Evolutionary conservation across 306 rosid species (phyloP).

Genomic region (Ormosia semicastrata): DNA sequence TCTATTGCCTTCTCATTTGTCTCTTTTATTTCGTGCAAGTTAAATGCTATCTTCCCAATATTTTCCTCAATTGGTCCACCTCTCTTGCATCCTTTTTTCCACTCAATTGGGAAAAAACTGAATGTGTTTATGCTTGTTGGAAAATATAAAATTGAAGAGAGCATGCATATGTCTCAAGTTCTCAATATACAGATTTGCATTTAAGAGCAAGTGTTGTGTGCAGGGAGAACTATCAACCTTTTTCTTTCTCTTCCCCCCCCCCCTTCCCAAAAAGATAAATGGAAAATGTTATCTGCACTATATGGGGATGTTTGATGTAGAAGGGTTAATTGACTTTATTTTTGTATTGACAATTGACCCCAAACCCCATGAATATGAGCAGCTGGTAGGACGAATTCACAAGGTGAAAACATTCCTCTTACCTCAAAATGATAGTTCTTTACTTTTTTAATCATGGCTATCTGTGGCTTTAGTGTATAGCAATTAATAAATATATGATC

Average conservation of each 20-base stretch:
- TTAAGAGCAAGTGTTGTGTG: background rate
- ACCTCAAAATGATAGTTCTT: background rate
- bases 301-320: background rate
- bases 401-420: background rate
- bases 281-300: background rate
- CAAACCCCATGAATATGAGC: background rate
- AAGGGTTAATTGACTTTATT: background rate
- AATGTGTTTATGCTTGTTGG: background rate
- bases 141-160: background rate
- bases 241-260: background rate
- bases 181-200: background rate
- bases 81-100: background rate
- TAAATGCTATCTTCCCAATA: background rate
- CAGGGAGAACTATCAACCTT: background rate
- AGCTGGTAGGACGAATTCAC: constrained; percentile 3
- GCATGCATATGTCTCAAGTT: background rate
- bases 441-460: background rate
- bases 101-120: background rate
- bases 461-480: background rate
- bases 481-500: background rate
- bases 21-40: background rate
- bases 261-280: background rate
- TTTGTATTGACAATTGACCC: background rate
- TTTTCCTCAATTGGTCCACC: background rate
- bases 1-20: background rate